phyloP scores from a whole-genome alignment of 164 flowering plant genomes.

The Platanus orientalis region DNA sequence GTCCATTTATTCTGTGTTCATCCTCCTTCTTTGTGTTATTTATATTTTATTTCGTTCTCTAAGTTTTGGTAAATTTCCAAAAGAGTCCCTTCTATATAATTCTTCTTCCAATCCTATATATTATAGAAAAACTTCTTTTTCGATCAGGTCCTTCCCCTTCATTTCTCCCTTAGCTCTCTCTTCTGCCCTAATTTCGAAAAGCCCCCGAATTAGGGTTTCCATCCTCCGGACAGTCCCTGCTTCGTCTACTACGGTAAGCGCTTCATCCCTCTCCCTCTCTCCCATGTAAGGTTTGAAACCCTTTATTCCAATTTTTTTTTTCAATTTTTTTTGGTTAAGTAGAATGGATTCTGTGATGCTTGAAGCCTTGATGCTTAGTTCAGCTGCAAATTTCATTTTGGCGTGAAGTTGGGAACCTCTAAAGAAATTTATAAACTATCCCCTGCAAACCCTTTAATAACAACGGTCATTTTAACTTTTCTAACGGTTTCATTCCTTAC shows the following conservation, averaged over 20 bases:
- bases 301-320: background rate
- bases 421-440: no score
- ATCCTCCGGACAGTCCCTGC: constrained; percentile 22
- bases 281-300: background rate
- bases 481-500: no score
- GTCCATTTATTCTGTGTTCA: background rate
- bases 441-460: no score
- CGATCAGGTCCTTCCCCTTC: constrained; percentile 4
- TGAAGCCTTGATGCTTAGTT: no score
- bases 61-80: constrained; percentile 11
- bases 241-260: constrained; percentile 12
- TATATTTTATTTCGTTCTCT: background rate
- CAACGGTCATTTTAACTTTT: no score
- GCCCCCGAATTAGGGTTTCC: constrained; percentile 37
- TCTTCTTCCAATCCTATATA: constrained; percentile 8
- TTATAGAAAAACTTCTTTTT: constrained; percentile 5
- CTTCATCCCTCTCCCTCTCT: background rate
- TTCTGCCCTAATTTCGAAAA: constrained; percentile 26
- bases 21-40: background rate
- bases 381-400: no score
- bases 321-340: background rate
- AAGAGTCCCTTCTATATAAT: constrained; percentile 1
- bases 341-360: no score
- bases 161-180: constrained; percentile 5
- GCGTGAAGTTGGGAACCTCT: no score